A percentile compares a stretch with the other conserved stretches of the same genome.
These are phyloP conservation scores for Pseudognaphalium luteoalbum DNA, from an alignment of 129 eudicot species.

Conservation along the genomic window DNA sequence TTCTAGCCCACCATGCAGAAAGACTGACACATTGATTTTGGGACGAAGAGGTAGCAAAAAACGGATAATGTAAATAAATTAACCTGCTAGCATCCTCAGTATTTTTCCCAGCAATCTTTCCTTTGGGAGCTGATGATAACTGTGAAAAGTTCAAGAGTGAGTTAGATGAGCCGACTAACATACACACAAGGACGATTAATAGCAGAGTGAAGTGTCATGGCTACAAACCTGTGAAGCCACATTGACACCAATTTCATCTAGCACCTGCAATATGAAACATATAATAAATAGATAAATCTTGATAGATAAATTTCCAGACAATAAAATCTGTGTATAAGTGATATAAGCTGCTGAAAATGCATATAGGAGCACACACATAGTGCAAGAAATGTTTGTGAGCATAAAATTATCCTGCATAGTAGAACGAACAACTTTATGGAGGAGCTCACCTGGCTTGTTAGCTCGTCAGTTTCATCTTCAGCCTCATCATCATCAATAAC, in stretches of 20 bases:
- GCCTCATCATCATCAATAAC: slow-evolving; percentile 94
- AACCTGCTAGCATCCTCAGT: slow-evolving; percentile 84
- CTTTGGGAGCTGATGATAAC: slow-evolving; percentile 98
- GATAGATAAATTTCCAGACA: background rate
- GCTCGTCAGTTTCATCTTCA: slow-evolving; percentile 96
- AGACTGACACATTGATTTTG: background rate
- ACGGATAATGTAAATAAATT: background rate
- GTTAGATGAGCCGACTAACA: slow-evolving; percentile 1
- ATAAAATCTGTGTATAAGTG: background rate
- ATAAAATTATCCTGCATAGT: slow-evolving; percentile 6
- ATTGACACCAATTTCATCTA: slow-evolving; percentile 94
- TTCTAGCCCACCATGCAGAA: background rate
- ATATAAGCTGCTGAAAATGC: slow-evolving; percentile 11
- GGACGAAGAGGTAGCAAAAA: background rate
- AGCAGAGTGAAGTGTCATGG: slow-evolving; percentile 2
- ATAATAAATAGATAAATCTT: slow-evolving; percentile 11
- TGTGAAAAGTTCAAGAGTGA: slow-evolving; percentile 35
- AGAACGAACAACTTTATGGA: slow-evolving; percentile 8
- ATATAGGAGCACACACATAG: background rate
- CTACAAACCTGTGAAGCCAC: slow-evolving; percentile 96
- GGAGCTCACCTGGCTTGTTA: slow-evolving; percentile 78
- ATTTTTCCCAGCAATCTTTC: slow-evolving; percentile 83
- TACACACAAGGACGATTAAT: slow-evolving; percentile 2
- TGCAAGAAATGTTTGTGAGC: slow-evolving; percentile 14
- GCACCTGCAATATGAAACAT: slow-evolving; percentile 59